Base-by-base conservation (phyloP, 1,284 basidiomycete genomes). In the Ustilago xerochloae region DNA sequence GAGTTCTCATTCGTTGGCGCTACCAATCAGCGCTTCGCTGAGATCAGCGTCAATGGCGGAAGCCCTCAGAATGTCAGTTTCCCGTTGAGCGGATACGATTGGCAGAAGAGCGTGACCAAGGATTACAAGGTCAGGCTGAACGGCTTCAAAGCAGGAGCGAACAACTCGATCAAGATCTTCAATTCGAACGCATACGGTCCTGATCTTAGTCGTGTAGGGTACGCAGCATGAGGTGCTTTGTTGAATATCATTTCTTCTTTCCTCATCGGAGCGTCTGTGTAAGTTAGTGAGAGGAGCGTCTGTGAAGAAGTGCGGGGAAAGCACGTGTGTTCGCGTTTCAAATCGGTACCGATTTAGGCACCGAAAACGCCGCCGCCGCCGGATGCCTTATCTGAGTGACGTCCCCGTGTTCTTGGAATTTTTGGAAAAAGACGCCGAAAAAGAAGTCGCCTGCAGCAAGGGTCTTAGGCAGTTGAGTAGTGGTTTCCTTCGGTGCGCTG, bases 121-220 rank as follows among this genome's bases (percentile, higher is more conserved):
- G 48, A 38, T 32, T 76, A 66, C 60, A 66, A 59, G 48, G 72
- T 77, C 22, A 47, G 69, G 16, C 39, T 77, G 20, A 63, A 46
- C 5, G 75, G 73, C 10, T 77, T 76, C 57, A 62, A 58, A 0
- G n/a, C 48, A 2, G 63, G 60, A 13, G 6, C 16, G 26, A 46
- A 18, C 43, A 77, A 77, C 58, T 56, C 53, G 36, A 67, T 77
- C 32, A 62, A 33, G 20, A 63, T 71, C 48, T 56, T 52, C 7
- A 66, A 72, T 35, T 16, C 55, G 26, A 46, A 43, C 15, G 16
- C n/a, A n/a, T 63, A 68, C 22, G 64, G 60, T 36, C 75, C 73
- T 24, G 68, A 76, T 33, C 51, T 77, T 28, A 63, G 67, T 32
- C 66, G 75, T n/a, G 49, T 77, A 35, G 75, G 73, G 3, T 64